phyloP scores from a whole-genome alignment of 257 asterid genomes.

The Ilex asprella region DNA sequence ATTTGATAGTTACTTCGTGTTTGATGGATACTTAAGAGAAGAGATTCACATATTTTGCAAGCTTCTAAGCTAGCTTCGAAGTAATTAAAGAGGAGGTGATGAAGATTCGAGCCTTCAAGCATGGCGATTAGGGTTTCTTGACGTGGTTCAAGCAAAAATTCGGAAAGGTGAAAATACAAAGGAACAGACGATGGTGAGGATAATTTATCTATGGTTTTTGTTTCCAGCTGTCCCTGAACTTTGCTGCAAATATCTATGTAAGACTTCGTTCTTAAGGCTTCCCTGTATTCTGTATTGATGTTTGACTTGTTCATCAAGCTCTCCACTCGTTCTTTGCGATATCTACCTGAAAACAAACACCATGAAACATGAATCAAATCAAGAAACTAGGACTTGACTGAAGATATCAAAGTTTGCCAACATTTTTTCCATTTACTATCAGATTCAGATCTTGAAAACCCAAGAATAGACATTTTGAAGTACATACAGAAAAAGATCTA shows the following conservation, averaged over 20 bases:
- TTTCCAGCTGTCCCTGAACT: conserved; percentile 34
- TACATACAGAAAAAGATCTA: too few relatives aligned
- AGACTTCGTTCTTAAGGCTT: conserved; percentile 69
- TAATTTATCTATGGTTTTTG: conserved; percentile 15
- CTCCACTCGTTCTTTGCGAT: conserved; percentile 11
- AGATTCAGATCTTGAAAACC: too few relatives aligned
- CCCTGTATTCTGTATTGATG: conserved; percentile 54
- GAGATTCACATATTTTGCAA: conserved; percentile 39
- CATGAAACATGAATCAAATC: too few relatives aligned
- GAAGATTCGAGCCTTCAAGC: conserved; percentile 18
- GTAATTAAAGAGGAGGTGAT: conserved; percentile 36
- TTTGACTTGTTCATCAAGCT: conserved; percentile 30
- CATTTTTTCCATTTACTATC: too few relatives aligned
- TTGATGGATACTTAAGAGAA: conserved; percentile 37
- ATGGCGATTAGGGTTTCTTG: conserved; percentile 30
- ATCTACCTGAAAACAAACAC: conserved; percentile 25
- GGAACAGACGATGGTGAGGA: conserved; percentile 23
- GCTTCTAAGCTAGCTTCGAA: conserved; percentile 52
- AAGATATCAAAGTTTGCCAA: too few relatives aligned
- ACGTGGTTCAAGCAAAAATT: conserved; percentile 27
- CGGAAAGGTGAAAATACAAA: conserved; percentile 14
- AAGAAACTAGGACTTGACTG: too few relatives aligned
- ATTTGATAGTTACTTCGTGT: conserved; percentile 23
- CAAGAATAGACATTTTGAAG: too few relatives aligned
- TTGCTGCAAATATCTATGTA: conserved; percentile 46